These are phyloP conservation scores for Pythium periplocum DNA, from an alignment of 352 stramenopile genomes.

Conservation along the genomic window DNA sequence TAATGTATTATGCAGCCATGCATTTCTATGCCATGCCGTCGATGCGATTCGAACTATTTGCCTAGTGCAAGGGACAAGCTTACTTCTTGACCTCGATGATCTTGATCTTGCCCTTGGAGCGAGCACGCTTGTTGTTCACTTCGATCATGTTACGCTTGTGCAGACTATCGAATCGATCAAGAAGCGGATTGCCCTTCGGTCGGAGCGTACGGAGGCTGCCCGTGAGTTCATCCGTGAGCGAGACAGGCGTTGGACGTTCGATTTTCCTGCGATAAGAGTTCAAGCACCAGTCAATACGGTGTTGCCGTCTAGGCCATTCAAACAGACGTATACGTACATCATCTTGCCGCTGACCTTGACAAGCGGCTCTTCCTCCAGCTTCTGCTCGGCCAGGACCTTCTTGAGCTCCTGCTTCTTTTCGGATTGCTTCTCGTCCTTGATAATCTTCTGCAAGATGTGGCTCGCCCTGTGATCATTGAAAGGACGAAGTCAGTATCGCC, in stretches of 20 bases:
- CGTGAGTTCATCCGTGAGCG: conserved; percentile 77
- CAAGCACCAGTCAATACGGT: not conserved
- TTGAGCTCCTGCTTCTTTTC: conserved; percentile 70
- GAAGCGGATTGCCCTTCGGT: conserved; percentile 71
- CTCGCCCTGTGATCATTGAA: conserved; percentile 30
- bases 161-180: conserved; percentile 82
- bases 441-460: conserved; percentile 63
- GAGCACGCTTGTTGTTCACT: conserved; percentile 54
- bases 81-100: conserved; percentile 83
- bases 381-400: conserved; percentile 69
- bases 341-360: conserved; percentile 70
- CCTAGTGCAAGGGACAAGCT: not conserved
- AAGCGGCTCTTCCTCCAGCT: conserved; percentile 68
- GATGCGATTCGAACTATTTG: conserved; percentile 4
- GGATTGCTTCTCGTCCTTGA: conserved; percentile 60
- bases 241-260: conserved; percentile 56
- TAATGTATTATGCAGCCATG: conserved; percentile 1
- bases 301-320: no score
- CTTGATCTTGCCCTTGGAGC: conserved; percentile 68
- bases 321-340: conserved; percentile 36
- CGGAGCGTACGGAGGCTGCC: conserved; percentile 74
- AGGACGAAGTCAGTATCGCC: conserved; percentile 3
- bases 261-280: conserved; percentile 45
- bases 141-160: conserved; percentile 87
- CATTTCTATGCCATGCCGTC: no score